Percentiles rank a stretch among this genome's conserved stretches.
phyloP scores from a whole-genome alignment of 2,329 filamentous ascomycete species.

The Tolypocladium endophyticum region DNA sequence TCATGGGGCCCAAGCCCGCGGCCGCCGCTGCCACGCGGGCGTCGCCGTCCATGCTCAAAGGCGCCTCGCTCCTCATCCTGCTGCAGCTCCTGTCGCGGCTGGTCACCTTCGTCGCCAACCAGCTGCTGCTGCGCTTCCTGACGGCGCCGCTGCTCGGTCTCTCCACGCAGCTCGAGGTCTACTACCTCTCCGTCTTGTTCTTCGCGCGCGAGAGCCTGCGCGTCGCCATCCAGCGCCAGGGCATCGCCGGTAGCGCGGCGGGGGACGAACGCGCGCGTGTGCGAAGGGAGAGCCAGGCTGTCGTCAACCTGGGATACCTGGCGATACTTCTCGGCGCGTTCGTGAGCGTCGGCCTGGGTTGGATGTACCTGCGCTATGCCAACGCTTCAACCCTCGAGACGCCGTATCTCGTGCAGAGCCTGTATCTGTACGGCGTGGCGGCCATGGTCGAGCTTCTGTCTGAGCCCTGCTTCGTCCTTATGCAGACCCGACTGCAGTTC shows the following conservation, averaged over 20 bases:
- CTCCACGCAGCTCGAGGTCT: conserved; percentile 84
- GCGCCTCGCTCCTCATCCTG: conserved; percentile 75
- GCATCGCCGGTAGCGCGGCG: conserved; percentile 6
- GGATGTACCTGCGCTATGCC: conserved; percentile 52
- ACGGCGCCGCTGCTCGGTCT: conserved; percentile 78
- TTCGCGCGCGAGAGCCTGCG: conserved; percentile 87
- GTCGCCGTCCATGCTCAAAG: conserved; percentile 38
- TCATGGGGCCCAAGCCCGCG: background rate
- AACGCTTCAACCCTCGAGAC: conserved; percentile 38
- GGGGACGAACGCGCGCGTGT: conserved; percentile 3
- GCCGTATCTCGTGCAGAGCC: conserved; percentile 48
- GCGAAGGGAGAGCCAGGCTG: conserved; percentile 50
- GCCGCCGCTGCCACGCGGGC: background rate
- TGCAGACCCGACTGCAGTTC: conserved; percentile 74
- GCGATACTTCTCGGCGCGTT: conserved; percentile 58
- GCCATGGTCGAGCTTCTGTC: conserved; percentile 65
- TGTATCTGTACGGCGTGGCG: conserved; percentile 45
- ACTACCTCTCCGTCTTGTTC: conserved; percentile 85
- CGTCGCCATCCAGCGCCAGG: conserved; percentile 78
- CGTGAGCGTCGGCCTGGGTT: conserved; percentile 53
- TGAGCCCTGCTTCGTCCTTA: conserved; percentile 82
- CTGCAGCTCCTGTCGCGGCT: conserved; percentile 82
- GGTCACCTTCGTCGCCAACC: conserved; percentile 85
- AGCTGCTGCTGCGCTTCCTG: conserved; percentile 77
- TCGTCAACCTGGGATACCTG: conserved; percentile 82